Percentiles rank a stretch among this genome's conserved stretches.
Evolutionary conservation across 1,284 basidiomycete genomes (phyloP).

Genomic region (Heterobasidion occidentale): DNA sequence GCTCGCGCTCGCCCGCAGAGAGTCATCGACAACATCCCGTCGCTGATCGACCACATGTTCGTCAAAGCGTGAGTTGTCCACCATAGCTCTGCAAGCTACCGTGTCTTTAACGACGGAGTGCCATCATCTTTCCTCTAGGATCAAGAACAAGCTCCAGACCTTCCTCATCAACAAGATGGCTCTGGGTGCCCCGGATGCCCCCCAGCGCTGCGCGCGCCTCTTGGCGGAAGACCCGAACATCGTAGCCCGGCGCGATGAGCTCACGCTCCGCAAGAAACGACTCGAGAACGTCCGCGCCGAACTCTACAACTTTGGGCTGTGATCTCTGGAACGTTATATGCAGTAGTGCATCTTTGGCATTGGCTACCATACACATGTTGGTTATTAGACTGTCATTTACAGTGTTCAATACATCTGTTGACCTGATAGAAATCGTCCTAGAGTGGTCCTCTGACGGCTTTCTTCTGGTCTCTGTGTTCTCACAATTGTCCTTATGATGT

Average conservation of each 20-base stretch:
- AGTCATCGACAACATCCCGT: constrained; percentile 39
- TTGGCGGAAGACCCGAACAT: constrained; percentile 34
- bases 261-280: constrained; percentile 21
- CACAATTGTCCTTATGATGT: too few relatives aligned
- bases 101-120: background rate
- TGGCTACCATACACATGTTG: too few relatives aligned
- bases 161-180: constrained; percentile 31
- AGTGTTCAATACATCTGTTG: too few relatives aligned
- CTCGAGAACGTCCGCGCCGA: constrained; percentile 26
- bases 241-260: constrained; percentile 27
- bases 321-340: too few relatives aligned
- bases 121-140: background rate
- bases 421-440: too few relatives aligned
- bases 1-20: constrained; percentile 21
- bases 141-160: constrained; percentile 26
- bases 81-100: background rate
- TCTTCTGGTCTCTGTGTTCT: too few relatives aligned
- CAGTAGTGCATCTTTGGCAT: too few relatives aligned
- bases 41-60: constrained; percentile 35
- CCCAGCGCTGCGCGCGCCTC: constrained; percentile 27
- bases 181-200: constrained; percentile 28
- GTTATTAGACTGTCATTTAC: too few relatives aligned
- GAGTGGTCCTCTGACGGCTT: too few relatives aligned
- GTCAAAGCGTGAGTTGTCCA: constrained; percentile 22
- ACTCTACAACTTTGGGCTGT: constrained; percentile 23